Conservation (phyloP, 257 asterid species). For the Nicotiana noctiflora region DNA sequence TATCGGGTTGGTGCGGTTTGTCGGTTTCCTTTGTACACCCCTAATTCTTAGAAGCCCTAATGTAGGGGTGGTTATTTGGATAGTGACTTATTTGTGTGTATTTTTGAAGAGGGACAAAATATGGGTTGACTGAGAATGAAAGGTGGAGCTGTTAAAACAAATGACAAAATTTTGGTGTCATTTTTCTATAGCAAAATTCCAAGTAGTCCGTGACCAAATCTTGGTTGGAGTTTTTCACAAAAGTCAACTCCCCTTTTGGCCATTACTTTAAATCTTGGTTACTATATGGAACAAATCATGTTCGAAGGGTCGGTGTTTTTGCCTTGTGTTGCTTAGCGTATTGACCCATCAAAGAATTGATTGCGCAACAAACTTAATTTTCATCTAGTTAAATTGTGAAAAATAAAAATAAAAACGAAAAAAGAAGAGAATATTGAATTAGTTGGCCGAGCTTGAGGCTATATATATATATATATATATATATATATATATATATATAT, state of each 20-base stretch:
- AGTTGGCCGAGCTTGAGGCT: too few relatives aligned
- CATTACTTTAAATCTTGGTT: not conserved
- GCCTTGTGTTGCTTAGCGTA: not conserved
- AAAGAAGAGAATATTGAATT: not conserved
- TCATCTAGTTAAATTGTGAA: not conserved
- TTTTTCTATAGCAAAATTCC: conserved; percentile 3
- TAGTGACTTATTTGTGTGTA: not conserved
- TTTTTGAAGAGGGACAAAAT: conserved; percentile 24
- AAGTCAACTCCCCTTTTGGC: conserved; percentile 45
- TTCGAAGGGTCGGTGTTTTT: not conserved
- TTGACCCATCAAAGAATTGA: not conserved
- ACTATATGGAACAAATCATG: not conserved
- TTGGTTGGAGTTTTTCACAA: conserved; percentile 26
- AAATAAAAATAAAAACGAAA: too few relatives aligned
- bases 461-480: too few relatives aligned
- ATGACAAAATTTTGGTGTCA: conserved; percentile 16
- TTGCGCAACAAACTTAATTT: not conserved
- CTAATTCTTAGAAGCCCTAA: not conserved
- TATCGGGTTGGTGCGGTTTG: too few relatives aligned
- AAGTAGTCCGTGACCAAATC: conserved; percentile 32
- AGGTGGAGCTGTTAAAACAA: conserved; percentile 14
- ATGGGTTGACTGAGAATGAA: conserved; percentile 17
- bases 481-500: too few relatives aligned
- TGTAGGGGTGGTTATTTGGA: conserved; percentile 10
- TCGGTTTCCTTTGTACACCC: too few relatives aligned